These are phyloP conservation scores for Phytophthora megakarya DNA, from an alignment of 352 stramenopile genomes.

Conservation along the genomic window DNA sequence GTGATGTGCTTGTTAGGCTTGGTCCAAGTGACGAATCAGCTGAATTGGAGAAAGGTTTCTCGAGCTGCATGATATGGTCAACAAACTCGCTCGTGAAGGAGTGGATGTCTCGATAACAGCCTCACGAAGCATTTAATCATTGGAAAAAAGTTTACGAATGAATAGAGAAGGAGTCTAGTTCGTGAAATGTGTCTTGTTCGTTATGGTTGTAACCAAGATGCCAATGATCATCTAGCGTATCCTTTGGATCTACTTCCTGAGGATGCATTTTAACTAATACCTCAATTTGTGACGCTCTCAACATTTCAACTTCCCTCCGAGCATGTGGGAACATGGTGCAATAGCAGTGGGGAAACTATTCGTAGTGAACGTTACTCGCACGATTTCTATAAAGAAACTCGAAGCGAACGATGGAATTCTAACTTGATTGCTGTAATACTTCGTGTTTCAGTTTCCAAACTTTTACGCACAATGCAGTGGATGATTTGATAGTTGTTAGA, in stretches of 20 bases:
- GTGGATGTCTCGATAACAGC: conserved; percentile 2
- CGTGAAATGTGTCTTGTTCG: conserved; percentile 5
- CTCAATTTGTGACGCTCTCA: conserved; percentile 1
- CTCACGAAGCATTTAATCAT: not conserved
- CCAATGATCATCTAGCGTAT: not conserved
- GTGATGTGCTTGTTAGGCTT: not conserved
- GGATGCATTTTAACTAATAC: conserved; percentile 9
- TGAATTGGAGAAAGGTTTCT: conserved; percentile 13
- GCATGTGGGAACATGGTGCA: too few relatives aligned
- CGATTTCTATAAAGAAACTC: conserved; percentile 12
- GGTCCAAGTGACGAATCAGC: conserved; percentile 14
- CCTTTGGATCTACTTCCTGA: not conserved
- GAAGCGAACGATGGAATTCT: conserved; percentile 7
- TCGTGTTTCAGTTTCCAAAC: too few relatives aligned
- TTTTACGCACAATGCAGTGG: too few relatives aligned
- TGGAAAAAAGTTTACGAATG: conserved; percentile 4
- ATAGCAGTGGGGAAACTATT: not conserved
- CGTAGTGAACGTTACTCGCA: conserved; percentile 7
- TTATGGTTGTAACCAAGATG: not conserved
- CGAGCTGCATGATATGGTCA: conserved; percentile 11
- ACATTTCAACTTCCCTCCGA: too few relatives aligned
- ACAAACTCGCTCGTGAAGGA: too few relatives aligned
- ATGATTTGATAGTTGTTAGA: too few relatives aligned
- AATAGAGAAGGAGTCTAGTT: conserved; percentile 11
- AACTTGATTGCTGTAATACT: too few relatives aligned